phyloP scores from a whole-genome alignment of 768 basidiomycete genomes.

The Tubosaeta brunneosetosa region DNA sequence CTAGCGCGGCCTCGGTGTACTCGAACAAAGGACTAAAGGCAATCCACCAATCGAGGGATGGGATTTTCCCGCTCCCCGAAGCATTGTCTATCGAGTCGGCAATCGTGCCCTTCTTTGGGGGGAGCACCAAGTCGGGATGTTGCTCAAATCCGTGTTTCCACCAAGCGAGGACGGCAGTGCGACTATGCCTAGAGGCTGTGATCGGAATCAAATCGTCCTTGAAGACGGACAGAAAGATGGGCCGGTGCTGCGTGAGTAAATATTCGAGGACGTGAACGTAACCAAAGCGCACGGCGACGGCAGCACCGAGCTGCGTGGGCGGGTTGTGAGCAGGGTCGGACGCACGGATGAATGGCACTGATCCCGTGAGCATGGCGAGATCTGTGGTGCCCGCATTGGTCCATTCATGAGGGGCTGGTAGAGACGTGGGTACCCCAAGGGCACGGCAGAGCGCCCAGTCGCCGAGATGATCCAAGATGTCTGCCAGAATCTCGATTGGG shows the following conservation, averaged over 20 bases:
- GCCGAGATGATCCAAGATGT: slow-evolving; percentile 72
- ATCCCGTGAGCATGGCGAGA: slow-evolving; percentile 64
- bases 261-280: slow-evolving; percentile 74
- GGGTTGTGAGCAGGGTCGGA: slow-evolving; percentile 50
- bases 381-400: slow-evolving; percentile 63
- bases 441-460: slow-evolving; percentile 84
- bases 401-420: slow-evolving; percentile 69
- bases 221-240: slow-evolving; percentile 61
- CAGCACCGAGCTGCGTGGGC: slow-evolving; percentile 68
- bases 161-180: slow-evolving; percentile 72
- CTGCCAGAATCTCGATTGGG: slow-evolving; percentile 70
- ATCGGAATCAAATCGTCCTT: slow-evolving; percentile 68
- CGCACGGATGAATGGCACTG: slow-evolving; percentile 55
- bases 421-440: slow-evolving; percentile 66
- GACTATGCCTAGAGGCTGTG: slow-evolving; percentile 72
- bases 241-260: slow-evolving; percentile 59
- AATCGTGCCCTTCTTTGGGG: slow-evolving; percentile 51
- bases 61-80: slow-evolving; percentile 69
- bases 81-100: slow-evolving; percentile 75
- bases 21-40: slow-evolving; percentile 59
- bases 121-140: slow-evolving; percentile 54
- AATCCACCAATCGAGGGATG: slow-evolving; percentile 80
- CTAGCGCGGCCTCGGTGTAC: slow-evolving; percentile 77
- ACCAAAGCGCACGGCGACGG: slow-evolving; percentile 63
- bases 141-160: slow-evolving; percentile 66